Conservation (phyloP, 768 basidiomycete species). For the Lentinula lateritia region DNA sequence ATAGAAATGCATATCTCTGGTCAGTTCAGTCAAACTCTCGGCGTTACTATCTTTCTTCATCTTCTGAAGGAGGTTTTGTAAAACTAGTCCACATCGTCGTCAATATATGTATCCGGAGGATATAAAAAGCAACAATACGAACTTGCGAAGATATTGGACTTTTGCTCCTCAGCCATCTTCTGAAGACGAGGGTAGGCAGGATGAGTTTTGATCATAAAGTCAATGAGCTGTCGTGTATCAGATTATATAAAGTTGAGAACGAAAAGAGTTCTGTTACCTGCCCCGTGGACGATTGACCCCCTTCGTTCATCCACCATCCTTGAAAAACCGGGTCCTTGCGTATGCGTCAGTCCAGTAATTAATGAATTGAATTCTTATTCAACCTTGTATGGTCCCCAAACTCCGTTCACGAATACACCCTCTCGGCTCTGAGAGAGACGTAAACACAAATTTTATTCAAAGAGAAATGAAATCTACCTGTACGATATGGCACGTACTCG, state of each 20-base stretch:
- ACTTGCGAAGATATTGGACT: slow-evolving; percentile 58
- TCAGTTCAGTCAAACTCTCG: slow-evolving; percentile 73
- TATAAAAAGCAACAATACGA: slow-evolving; percentile 9
- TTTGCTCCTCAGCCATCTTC: slow-evolving; percentile 52
- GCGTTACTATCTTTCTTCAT: slow-evolving; percentile 50
- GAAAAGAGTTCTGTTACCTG: slow-evolving; percentile 41
- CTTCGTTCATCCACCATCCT: slow-evolving; percentile 99
- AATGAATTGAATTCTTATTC: not conserved
- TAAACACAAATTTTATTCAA: not conserved
- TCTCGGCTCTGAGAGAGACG: slow-evolving; percentile 53
- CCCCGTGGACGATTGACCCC: slow-evolving; percentile 98
- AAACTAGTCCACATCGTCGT: slow-evolving; percentile 35
- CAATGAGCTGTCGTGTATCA: slow-evolving; percentile 61
- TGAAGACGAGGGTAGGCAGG: slow-evolving; percentile 73
- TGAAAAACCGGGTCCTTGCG: slow-evolving; percentile 80
- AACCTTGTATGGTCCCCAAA: slow-evolving; percentile 89
- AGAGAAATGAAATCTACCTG: slow-evolving; percentile 42
- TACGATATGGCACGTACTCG: slow-evolving; percentile 93
- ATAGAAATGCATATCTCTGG: slow-evolving; percentile 89
- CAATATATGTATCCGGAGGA: not conserved
- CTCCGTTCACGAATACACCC: slow-evolving; percentile 83
- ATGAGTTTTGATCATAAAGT: slow-evolving; percentile 92
- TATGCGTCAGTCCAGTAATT: not conserved
- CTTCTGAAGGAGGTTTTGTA: slow-evolving; percentile 68
- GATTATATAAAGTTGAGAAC: not conserved